phyloP scores from a whole-genome alignment of 2,329 filamentous ascomycete genomes.

The Aspergillus ibericus region DNA sequence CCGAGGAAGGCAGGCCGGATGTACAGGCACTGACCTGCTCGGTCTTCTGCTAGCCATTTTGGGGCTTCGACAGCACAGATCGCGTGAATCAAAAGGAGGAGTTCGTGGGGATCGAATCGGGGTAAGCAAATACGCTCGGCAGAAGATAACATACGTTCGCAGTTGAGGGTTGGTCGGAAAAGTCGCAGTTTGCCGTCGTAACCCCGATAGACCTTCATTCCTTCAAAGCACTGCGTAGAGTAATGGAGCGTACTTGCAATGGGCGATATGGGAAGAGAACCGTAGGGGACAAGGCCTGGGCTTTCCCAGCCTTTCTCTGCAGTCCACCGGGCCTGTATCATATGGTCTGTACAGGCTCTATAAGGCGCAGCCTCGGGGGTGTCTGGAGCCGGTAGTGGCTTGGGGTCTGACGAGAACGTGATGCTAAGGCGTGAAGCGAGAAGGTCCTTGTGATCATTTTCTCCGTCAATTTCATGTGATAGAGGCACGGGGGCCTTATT shows the following conservation, averaged over 20 bases:
- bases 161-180: conserved; percentile 70
- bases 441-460: not conserved
- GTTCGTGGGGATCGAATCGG: conserved; percentile 59
- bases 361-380: not conserved
- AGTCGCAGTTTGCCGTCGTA: conserved; percentile 67
- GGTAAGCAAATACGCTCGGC: conserved; percentile 68
- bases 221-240: conserved; percentile 83
- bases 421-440: not conserved
- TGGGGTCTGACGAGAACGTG: not conserved
- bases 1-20: conserved; percentile 82
- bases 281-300: conserved; percentile 71
- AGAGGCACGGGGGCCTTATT: not conserved
- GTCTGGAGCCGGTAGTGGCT: not conserved
- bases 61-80: not conserved
- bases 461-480: not conserved
- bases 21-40: conserved; percentile 62
- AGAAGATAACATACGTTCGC: conserved; percentile 56
- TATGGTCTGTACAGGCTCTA: conserved; percentile 70
- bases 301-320: conserved; percentile 63
- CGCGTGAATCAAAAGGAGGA: conserved; percentile 25
- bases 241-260: conserved; percentile 78
- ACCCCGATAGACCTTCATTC: conserved; percentile 67
- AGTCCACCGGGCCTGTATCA: conserved; percentile 71
- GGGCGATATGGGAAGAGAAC: conserved; percentile 70
- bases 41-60: conserved; percentile 5